Percentiles rank a stretch among this genome's conserved stretches.
Conservation (phyloP, 371 early-diverging fungal species). For the Lichtheimia ornata region DNA sequence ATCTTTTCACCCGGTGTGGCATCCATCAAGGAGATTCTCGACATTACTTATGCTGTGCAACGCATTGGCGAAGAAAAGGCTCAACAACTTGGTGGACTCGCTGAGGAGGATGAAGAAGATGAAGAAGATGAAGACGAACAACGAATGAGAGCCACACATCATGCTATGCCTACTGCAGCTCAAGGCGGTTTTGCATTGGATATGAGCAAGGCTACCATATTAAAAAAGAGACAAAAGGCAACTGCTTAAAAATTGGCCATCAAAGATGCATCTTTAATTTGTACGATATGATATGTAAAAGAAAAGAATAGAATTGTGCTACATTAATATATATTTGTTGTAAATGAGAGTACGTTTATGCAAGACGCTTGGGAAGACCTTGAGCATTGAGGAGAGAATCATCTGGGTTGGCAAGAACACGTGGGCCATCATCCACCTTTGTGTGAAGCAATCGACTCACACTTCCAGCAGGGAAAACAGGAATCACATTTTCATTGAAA, state of each 20-base stretch:
- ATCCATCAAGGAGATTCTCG: slow-evolving; percentile 52
- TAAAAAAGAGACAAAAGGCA: slow-evolving; percentile 40
- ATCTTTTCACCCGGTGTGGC: slow-evolving; percentile 45
- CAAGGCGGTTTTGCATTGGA: slow-evolving; percentile 38
- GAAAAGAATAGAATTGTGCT: too few species aligned
- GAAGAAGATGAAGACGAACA: slow-evolving; percentile 13
- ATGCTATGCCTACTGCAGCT: not conserved
- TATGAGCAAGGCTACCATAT: slow-evolving; percentile 45
- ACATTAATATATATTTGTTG: too few species aligned
- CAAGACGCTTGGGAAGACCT: slow-evolving; percentile 55
- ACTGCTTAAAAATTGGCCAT: not conserved
- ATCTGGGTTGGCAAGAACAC: slow-evolving; percentile 60
- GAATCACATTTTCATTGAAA: slow-evolving; percentile 60
- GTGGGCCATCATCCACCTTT: slow-evolving; percentile 92
- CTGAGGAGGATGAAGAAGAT: slow-evolving; percentile 17
- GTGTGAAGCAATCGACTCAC: slow-evolving; percentile 91
- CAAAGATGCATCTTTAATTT: not conserved
- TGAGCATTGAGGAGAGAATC: slow-evolving; percentile 64
- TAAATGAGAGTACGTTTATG: slow-evolving; percentile 11
- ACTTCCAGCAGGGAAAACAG: slow-evolving; percentile 69
- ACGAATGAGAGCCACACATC: not conserved
- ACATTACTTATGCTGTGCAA: slow-evolving; percentile 54
- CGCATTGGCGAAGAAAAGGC: slow-evolving; percentile 55
- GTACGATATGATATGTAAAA: too few species aligned
- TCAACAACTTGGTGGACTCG: slow-evolving; percentile 22